Base-by-base conservation (phyloP, 2,329 filamentous ascomycete genomes). In the Sphaerulina musiva region DNA sequence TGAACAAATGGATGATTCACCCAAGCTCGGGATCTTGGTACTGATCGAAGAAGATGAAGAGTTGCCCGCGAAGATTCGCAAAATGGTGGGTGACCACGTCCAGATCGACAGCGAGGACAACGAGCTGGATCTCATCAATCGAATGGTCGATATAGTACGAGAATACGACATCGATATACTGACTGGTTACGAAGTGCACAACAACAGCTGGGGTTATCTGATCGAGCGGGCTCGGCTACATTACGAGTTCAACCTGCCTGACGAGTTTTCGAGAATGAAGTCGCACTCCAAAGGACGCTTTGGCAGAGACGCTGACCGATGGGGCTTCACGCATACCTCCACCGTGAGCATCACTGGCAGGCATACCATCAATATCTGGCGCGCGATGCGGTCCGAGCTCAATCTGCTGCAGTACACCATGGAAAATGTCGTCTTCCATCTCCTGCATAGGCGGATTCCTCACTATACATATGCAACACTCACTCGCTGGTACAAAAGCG, bases 341-440 rank as follows among this genome's bases (percentile, higher is more conserved):
- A 92, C 89, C 2, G 90, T 97, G 61, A 84, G 84, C 53, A 82
- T 98, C n/a, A 96, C 91, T 0, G 93, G 93, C 4, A 81, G 93
- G 57, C 92, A 97, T 68, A 89, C 95, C 78, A 91, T 98, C 74
- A 97, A 97, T 63, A 87, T 97, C 44, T 97, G 93, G 90, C 82
- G 92, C 63, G 90, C 91, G 0, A 96, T 98, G 91, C 82, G 89
- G 54, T 82, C 85, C n/a, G 92, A 96, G 71, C 73, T 98, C 29
- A 95, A 91, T 62, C 74, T 98, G 29, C 78, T 95, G 9, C 91
- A 96, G 67, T 97, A 98, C 67, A 95, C 88, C 0, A 87, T 97
- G 82, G 93, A 97, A 70, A 96, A 95, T 64, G 89, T 97, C 3
- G 88, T 83, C 0, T 97, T 95, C 75, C 90, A 97, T 71, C 71